Evolutionary conservation across 306 rosid species (phyloP).

Genomic region (Trichosanthes cucumerina): DNA sequence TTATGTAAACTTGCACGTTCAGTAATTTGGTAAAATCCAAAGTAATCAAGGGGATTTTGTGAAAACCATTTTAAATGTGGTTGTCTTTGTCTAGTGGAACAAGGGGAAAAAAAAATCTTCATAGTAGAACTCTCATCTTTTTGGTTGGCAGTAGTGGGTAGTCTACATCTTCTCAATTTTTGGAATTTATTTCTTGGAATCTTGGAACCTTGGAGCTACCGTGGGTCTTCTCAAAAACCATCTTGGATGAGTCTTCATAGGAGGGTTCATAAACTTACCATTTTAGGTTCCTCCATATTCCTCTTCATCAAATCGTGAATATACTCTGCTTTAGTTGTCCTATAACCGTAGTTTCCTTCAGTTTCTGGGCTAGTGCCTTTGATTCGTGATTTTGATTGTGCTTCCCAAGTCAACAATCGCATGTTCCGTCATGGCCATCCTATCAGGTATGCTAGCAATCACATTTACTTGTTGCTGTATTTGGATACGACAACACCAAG

Average conservation of each 20-base stretch:
- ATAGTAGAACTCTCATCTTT: background rate
- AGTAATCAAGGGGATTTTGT: background rate
- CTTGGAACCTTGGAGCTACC: background rate
- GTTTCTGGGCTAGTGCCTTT: background rate
- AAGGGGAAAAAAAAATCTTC: background rate
- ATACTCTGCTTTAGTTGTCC: background rate
- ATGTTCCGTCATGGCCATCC: background rate
- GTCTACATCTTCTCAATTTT: background rate
- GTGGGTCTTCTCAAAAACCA: background rate
- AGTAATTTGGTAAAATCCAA: background rate
- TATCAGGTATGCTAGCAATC: background rate
- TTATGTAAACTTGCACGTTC: background rate
- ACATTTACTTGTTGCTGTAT: background rate
- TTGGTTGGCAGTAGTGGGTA: background rate
- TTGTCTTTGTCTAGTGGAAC: background rate
- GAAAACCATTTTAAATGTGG: background rate
- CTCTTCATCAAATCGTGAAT: background rate
- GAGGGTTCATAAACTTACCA: background rate
- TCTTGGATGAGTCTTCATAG: background rate
- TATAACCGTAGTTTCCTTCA: background rate
- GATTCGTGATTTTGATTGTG: background rate
- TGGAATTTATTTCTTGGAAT: background rate
- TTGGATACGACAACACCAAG: background rate
- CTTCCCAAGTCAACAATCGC: too few species aligned
- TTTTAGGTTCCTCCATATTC: background rate